Evolutionary conservation across 2,329 filamentous ascomycete species (phyloP), one percentile per base, ranked within the genome.

Genomic region (Ascochyta fabae): DNA sequence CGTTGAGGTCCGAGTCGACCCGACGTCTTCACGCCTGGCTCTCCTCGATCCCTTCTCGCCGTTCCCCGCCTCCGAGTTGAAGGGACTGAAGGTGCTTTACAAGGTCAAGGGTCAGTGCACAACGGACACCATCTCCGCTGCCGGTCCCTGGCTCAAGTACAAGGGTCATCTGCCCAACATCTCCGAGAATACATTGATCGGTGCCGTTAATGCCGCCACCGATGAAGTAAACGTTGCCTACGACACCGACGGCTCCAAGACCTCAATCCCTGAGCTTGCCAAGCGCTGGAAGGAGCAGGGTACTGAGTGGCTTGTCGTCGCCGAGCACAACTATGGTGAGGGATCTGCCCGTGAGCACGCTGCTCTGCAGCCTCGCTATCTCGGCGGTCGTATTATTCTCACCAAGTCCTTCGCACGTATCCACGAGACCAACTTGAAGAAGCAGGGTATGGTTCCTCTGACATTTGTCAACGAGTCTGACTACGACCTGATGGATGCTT

Each of bases 121-220:
- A 53, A 99, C 95, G 39, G 95, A 99, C 79, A 98, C 95, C 67
- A 99, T 99, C 78, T 98, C 93, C 34, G 94, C 94, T 31, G 94
- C 94, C 1, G 94, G 94, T 6, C 94, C 94, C 15, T 98, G 94
- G 94, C 86, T 99, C 66, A 98, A 98, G 80, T 99, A 98, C 86
- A 98, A 98, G 83, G 95, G 95, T 60, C 95, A 99, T 78, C 86
- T 99, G 60, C 92, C 95, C 76, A 99, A 99, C 82, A 99, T 99
- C 77, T 90, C 88, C 67, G 92, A 92, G 73, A 99, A 99, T 84
- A 99, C 95, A 2, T 86, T 99, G 64, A 97, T 97, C 79, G 95
- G 92, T 49, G 95, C 95, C 57, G 84, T 93, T 73, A 97, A 97
- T 77, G 92, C 90, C 39, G 91, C 91, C 60, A 99, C 94, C 0